Percentiles rank a stretch among this genome's conserved stretches.
Evolutionary conservation across 225 moss, liverwort and hornwort species (phyloP).

Genomic region (Pleurozium schreberi): DNA sequence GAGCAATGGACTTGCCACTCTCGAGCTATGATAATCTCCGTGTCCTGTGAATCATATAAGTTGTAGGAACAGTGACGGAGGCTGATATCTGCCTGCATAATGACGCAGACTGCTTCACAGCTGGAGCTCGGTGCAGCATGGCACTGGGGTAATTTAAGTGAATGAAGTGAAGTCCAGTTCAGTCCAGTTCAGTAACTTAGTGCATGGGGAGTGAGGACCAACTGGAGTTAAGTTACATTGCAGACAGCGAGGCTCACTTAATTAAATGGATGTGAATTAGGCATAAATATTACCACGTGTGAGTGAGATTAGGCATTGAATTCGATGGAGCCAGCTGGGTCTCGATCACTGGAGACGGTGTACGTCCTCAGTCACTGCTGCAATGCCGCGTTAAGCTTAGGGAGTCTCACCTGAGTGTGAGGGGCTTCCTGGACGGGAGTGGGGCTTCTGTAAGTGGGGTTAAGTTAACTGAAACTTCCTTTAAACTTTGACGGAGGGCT

Average conservation of each 20-base stretch:
- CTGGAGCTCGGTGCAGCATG: background rate
- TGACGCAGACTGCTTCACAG: background rate
- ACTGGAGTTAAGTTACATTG: too few species aligned
- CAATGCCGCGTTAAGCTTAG: background rate
- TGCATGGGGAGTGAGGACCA: slow-evolving; percentile 3
- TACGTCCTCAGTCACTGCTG: background rate
- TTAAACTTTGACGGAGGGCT: background rate
- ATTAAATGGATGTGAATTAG: background rate
- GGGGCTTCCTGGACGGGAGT: background rate
- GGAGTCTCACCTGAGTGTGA: background rate
- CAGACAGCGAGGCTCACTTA: background rate
- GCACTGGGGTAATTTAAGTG: background rate
- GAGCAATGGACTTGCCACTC: background rate
- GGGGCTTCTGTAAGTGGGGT: background rate
- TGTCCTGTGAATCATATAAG: background rate
- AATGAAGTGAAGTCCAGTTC: too few species aligned
- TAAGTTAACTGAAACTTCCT: background rate
- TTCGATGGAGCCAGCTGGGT: slow-evolving; percentile 16
- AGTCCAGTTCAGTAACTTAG: background rate
- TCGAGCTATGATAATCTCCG: background rate
- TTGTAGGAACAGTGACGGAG: background rate
- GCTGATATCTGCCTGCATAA: background rate
- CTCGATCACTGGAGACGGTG: background rate
- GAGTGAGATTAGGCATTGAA: background rate
- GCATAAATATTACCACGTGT: slow-evolving; percentile 2